These are phyloP conservation scores for Peniophora sp. DNA, from an alignment of 1,284 basidiomycete genomes.

Conservation along the genomic window DNA sequence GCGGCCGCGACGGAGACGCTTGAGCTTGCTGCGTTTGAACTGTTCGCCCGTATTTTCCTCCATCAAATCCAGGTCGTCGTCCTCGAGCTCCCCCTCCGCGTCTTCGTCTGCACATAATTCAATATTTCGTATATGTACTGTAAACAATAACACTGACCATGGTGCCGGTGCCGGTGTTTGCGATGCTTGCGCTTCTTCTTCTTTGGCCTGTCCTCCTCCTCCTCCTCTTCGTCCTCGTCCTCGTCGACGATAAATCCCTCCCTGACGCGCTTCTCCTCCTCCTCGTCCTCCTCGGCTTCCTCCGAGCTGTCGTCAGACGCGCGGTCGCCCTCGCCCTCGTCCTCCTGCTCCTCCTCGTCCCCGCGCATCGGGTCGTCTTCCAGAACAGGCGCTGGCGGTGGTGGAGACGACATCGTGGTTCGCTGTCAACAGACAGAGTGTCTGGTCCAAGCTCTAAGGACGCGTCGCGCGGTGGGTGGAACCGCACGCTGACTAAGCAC, in stretches of 20 bases:
- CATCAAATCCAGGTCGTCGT: conserved; percentile 91
- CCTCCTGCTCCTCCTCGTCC: conserved; percentile 42
- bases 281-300: conserved; percentile 78
- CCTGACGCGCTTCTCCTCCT: conserved; percentile 64
- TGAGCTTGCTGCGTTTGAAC: conserved; percentile 49
- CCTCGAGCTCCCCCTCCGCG: conserved; percentile 78
- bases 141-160: conserved; percentile 34
- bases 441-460: conserved; percentile 7
- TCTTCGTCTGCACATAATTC: conserved; percentile 34
- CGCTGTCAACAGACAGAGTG: conserved; percentile 9
- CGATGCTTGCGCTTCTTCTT: conserved; percentile 51
- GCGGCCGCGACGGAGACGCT: conserved; percentile 66
- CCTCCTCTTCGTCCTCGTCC: conserved; percentile 65
- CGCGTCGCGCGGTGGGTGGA: no score
- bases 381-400: conserved; percentile 23
- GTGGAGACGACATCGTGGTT: conserved; percentile 49
- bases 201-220: conserved; percentile 46
- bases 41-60: conserved; percentile 90
- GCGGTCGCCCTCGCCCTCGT: conserved; percentile 35
- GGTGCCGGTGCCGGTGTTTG: conserved; percentile 62
- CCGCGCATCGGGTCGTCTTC: conserved; percentile 54
- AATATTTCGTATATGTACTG: conserved; percentile 6
- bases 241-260: conserved; percentile 87
- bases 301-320: conserved; percentile 78
- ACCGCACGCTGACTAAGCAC: no score